A percentile compares a stretch with the other conserved stretches of the same genome.
phyloP scores from a whole-genome alignment of 140 eudicot species.

The Erigeron philadelphicus region DNA sequence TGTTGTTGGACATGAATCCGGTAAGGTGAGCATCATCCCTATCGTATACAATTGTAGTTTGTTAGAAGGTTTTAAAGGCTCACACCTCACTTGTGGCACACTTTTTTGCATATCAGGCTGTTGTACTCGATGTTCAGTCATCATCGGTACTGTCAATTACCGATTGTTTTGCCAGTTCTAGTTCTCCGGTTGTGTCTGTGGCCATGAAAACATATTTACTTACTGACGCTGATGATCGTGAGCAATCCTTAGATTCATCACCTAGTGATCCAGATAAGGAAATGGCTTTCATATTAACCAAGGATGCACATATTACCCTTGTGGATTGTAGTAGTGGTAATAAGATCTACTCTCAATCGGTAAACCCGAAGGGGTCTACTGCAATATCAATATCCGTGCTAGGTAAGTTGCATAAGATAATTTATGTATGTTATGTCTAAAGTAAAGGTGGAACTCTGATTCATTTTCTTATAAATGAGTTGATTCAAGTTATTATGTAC shows the following conservation, averaged over 20 bases:
- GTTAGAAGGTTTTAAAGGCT: not conserved
- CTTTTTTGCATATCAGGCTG: conserved; percentile 56
- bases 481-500: not conserved
- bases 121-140: conserved; percentile 60
- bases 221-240: conserved; percentile 25
- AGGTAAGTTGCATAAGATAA: conserved; percentile 49
- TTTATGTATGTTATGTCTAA: conserved; percentile 13
- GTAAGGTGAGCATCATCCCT: conserved; percentile 53
- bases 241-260: conserved; percentile 34
- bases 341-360: conserved; percentile 42
- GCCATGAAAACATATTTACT: conserved; percentile 36
- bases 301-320: conserved; percentile 48
- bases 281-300: conserved; percentile 52
- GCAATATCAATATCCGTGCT: conserved; percentile 64
- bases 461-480: not conserved
- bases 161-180: conserved; percentile 43
- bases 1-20: conserved; percentile 70
- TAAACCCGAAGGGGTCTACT: conserved; percentile 40
- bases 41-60: not conserved
- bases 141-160: conserved; percentile 55
- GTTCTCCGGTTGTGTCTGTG: conserved; percentile 50
- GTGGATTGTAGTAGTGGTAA: conserved; percentile 57
- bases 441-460: not conserved
- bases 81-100: conserved; percentile 17
- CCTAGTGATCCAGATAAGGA: conserved; percentile 39